Conservation (phyloP, 2,329 filamentous ascomycete genomes). For the Thermoascus crustaceus region DNA sequence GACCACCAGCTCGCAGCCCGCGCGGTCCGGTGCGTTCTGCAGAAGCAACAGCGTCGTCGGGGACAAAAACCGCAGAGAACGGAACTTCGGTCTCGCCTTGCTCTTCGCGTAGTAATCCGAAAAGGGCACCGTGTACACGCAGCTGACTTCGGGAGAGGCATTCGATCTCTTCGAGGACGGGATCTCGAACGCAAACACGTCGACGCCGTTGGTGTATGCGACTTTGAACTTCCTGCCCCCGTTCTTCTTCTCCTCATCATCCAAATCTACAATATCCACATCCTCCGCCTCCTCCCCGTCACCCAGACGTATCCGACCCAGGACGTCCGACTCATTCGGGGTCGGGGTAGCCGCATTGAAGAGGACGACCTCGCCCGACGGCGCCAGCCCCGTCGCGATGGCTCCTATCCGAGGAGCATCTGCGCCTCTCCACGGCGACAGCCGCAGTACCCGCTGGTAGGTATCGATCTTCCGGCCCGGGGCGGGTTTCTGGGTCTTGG, state of each 20-base stretch:
- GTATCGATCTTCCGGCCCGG: slow-evolving; percentile 44
- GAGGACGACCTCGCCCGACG: slow-evolving; percentile 67
- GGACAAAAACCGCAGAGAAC: slow-evolving; percentile 49
- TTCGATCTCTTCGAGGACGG: slow-evolving; percentile 42
- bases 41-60: slow-evolving; percentile 47
- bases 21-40: slow-evolving; percentile 46
- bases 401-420: slow-evolving; percentile 61
- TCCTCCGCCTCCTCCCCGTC: slow-evolving; percentile 46
- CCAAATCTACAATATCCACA: slow-evolving; percentile 32
- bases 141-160: slow-evolving; percentile 23
- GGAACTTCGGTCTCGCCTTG: slow-evolving; percentile 43
- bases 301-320: slow-evolving; percentile 45
- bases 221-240: slow-evolving; percentile 60
- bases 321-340: slow-evolving; percentile 44
- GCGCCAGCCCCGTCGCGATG: slow-evolving; percentile 68
- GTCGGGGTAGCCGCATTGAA: slow-evolving; percentile 61
- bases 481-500: slow-evolving; percentile 15
- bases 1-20: slow-evolving; percentile 48
- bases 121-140: slow-evolving; percentile 35
- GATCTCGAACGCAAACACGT: slow-evolving; percentile 61
- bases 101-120: slow-evolving; percentile 26
- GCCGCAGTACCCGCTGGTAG: slow-evolving; percentile 51
- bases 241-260: no score
- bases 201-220: slow-evolving; percentile 68
- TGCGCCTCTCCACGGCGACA: slow-evolving; percentile 48